These are phyloP conservation scores for Schwanniomyces sp. DNA, from an alignment of 805 yeast species.

Conservation along the genomic window DNA sequence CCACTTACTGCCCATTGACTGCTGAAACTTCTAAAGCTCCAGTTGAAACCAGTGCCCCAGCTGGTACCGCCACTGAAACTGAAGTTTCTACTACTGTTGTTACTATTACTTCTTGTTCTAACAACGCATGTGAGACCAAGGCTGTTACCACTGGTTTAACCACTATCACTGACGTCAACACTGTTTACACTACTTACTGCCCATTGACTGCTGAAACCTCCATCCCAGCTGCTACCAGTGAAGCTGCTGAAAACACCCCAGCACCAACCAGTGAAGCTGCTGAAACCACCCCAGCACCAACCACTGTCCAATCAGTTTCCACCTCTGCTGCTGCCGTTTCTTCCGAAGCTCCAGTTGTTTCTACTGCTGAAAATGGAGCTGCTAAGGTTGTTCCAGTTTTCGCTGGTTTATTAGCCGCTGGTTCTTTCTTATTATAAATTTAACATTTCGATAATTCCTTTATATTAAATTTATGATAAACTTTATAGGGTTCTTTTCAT, in stretches of 20 bases:
- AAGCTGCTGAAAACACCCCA: constrained; percentile 9
- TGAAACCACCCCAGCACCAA: constrained; percentile 7
- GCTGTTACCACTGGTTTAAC: constrained; percentile 38
- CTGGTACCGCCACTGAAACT: constrained; percentile 27
- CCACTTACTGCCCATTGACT: constrained; percentile 36
- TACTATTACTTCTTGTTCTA: constrained; percentile 37
- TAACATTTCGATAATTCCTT: not conserved
- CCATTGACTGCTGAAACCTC: constrained; percentile 22
- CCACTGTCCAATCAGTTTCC: constrained; percentile 3
- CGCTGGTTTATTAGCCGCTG: constrained; percentile 26
- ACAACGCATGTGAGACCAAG: constrained; percentile 24
- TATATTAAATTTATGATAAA: not conserved
- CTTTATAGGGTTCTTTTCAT: not conserved
- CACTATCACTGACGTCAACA: constrained; percentile 30
- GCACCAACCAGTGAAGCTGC: constrained; percentile 2
- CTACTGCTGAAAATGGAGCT: constrained; percentile 14
- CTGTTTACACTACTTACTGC: constrained; percentile 38
- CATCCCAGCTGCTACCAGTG: constrained; percentile 7
- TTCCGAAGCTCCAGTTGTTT: not conserved
- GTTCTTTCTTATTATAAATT: constrained; percentile 13
- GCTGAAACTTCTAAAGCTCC: constrained; percentile 16
- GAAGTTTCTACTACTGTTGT: constrained; percentile 28
- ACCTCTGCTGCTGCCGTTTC: constrained; percentile 10
- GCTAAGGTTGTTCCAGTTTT: constrained; percentile 13
- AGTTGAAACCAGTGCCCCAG: constrained; percentile 25